A percentile compares a stretch with the other conserved stretches of the same genome.
These are phyloP conservation scores for Pseudogymnoascus verrucosus DNA, from an alignment of 2,329 filamentous ascomycete genomes.

Conservation along the genomic window DNA sequence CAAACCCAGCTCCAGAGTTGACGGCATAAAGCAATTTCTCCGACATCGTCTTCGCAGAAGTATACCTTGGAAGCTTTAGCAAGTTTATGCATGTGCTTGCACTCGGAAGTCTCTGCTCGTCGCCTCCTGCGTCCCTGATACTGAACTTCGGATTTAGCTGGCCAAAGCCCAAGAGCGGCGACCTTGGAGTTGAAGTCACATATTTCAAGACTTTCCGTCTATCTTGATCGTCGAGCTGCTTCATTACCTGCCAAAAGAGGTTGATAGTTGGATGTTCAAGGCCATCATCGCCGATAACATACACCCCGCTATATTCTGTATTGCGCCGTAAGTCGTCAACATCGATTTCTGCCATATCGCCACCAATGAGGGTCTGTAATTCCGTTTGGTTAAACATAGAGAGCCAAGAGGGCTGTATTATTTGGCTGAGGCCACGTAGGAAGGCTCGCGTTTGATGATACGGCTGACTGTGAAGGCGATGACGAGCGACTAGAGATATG, in stretches of 20 bases:
- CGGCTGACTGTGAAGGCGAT: constrained; percentile 76
- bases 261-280: constrained; percentile 77
- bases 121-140: constrained; percentile 74
- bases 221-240: constrained; percentile 64
- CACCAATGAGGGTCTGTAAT: constrained; percentile 85
- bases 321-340: constrained; percentile 77
- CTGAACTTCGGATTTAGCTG: constrained; percentile 80
- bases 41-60: constrained; percentile 53
- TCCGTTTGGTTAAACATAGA: constrained; percentile 98
- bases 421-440: constrained; percentile 72
- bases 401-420: constrained; percentile 88
- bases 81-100: constrained; percentile 95
- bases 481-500: constrained; percentile 81
- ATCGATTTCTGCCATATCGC: constrained; percentile 78
- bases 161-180: constrained; percentile 80
- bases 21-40: constrained; percentile 85
- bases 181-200: constrained; percentile 86
- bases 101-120: constrained; percentile 74
- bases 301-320: constrained; percentile 81
- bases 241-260: constrained; percentile 89
- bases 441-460: constrained; percentile 79
- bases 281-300: constrained; percentile 80
- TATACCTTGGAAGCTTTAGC: constrained; percentile 83
- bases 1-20: constrained; percentile 85
- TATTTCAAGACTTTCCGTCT: constrained; percentile 86